Evolutionary conservation across 2,329 filamentous ascomycete genomes (phyloP), one percentile per base, ranked within the genome.

Genomic region (Penicillium sp.): DNA sequence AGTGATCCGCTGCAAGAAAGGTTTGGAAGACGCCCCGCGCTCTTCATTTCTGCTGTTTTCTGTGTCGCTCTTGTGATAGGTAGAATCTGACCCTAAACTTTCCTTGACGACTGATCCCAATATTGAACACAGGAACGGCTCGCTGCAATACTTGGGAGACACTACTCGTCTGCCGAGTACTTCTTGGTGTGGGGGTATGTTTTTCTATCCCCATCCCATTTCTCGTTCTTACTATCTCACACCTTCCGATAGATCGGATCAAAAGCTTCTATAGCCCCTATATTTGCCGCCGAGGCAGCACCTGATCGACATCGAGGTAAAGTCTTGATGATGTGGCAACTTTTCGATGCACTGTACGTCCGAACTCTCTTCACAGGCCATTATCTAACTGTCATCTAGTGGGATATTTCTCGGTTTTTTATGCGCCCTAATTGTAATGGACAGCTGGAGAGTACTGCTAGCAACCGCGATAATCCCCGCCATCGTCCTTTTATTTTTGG

Each of bases 21-120:
- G 11, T 61, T 42, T 49, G 65, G 65, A 14, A 48, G 75, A 31
- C 69, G 74, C 3, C 71, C 70, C 2, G 72, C 72, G 0, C 74
- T 78, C 24, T 75, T 76, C 54, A 34, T 76, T 55, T 66, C 69
- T 7, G 74, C 72, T 2, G 50, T 76, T 2, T 69, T 71, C 24
- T 50, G 47, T 16, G 35, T 50, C 11, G 47, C 29, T 32, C 24
- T 38, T 50, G 47, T 50, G 18, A 40, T 50, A 40, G 48, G 48
- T 50, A 32, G 20, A 32, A 22, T 18, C n/a, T 20, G 1, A 7
- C n/a, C 20, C n/a, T n/a, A 18, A 29, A 13, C 3, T 9, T 22
- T 49, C 5, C 22, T 8, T 20, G 18, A 14, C 1, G 14, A 18
- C 26, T 50, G 11, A 50, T 13, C 13, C 8, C 4, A 8, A 40